Evolutionary conservation across 345 rosid species (phyloP), one percentile per base, ranked within the genome.

Genomic region (Corymbia maculata): DNA sequence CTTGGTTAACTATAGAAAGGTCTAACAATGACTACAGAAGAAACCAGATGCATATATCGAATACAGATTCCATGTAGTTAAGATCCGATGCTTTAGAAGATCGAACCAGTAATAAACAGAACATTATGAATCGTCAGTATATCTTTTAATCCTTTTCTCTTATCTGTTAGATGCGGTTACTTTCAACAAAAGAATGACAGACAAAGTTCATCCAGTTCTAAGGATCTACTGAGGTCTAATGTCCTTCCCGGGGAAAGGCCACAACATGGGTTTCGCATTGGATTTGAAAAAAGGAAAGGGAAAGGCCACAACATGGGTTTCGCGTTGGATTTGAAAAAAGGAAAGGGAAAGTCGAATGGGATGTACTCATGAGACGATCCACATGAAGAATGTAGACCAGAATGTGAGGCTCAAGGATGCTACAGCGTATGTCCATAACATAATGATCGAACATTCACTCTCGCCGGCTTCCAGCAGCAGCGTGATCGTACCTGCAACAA

Each of bases 361-460:
- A 28, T 55, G 51, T 61, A 36, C 51, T 89, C 84, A 89, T 22
- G 88, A 8, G 30, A 88, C 91, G 30, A 90, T 85, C 93, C 95
- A 92, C 91, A 90, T 88, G 91, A 88, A 92, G 44, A 89, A 42
- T 32, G 94, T 61, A 26, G 91, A 89, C 93, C 94, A 91, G 7
- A 91, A 68, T 0, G 94, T 92, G 13, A 93, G 89, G 9, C 88
- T 84, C 17, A 93, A 7, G 3, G 90, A 45, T 3, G 93, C 89
- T 44, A 86, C 16, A 5, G 85, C 92, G 16, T 92, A 92, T 51
- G 89, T 92, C 93, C 92, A 93, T 4, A 92, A 80, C 91, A 92
- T 57, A 17, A 92, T 86, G 15, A 92, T 88, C 1, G 94, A 93
- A 53, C 88, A 91, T 88, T 92, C 94, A 13, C 88, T 87, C 94